These are phyloP conservation scores for Eragrostis tef DNA, from an alignment of 202 grass and related monocot species.

Conservation along the genomic window DNA sequence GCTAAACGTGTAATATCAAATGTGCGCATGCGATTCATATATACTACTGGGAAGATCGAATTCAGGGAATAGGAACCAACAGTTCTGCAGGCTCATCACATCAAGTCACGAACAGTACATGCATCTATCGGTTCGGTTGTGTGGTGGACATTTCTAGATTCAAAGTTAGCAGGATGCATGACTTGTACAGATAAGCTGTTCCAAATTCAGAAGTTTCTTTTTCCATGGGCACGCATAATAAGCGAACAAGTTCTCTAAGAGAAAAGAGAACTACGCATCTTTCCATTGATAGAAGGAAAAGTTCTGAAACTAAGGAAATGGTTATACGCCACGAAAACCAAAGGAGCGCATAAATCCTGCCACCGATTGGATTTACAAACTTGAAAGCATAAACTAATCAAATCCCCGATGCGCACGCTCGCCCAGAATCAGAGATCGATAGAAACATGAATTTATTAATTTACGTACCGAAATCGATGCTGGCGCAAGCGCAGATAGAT, in stretches of 20 bases:
- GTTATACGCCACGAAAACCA: not conserved
- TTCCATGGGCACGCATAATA: not conserved
- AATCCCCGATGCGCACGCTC: not conserved
- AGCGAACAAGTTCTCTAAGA: not conserved
- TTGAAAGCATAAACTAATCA: not conserved
- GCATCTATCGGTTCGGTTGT: conserved; percentile 4
- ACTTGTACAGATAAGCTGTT: not conserved
- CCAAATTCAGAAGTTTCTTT: not conserved
- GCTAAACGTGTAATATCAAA: not conserved
- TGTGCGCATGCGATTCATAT: not conserved
- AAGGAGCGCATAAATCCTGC: not conserved
- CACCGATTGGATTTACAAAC: conserved; percentile 18
- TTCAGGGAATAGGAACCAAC: not conserved
- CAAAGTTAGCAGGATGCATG: conserved; percentile 37
- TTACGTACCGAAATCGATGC: conserved; percentile 6
- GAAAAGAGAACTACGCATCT: not conserved
- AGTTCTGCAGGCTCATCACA: conserved; percentile 19
- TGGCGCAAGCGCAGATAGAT: not conserved
- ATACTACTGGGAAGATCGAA: not conserved
- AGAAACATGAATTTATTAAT: not conserved
- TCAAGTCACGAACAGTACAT: conserved; percentile 20
- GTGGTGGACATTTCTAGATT: conserved; percentile 35
- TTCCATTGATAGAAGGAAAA: not conserved
- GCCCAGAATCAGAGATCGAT: not conserved
- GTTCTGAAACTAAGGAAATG: not conserved